Percentiles rank a stretch among this genome's conserved stretches.
Conservation (phyloP, 306 rosid species). For the Oemleria cerasiformis region DNA sequence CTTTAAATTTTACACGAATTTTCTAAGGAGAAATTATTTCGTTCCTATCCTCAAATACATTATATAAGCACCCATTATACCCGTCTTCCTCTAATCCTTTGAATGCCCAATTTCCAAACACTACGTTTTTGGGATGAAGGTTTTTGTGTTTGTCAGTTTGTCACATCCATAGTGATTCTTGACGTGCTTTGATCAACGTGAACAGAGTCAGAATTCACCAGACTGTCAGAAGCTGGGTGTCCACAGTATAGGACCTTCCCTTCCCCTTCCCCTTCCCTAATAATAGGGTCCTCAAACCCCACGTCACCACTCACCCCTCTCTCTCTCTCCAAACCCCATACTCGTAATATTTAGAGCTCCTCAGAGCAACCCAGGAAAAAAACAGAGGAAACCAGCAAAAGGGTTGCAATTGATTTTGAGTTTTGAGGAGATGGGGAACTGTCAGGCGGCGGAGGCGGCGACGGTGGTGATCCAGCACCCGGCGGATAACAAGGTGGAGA, state of each 20-base stretch:
- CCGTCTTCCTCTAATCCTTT: too few relatives aligned
- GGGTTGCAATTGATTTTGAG: not conserved
- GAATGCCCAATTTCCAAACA: too few relatives aligned
- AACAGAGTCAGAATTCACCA: conserved; percentile 35
- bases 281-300: not conserved
- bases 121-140: not conserved
- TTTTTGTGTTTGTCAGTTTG: conserved; percentile 10
- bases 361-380: not conserved
- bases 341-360: not conserved
- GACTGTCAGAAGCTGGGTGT: not conserved
- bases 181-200: conserved; percentile 44
- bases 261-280: not conserved
- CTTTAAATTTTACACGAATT: too few relatives aligned
- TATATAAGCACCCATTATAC: too few relatives aligned
- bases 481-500: conserved; percentile 59
- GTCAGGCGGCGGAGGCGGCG: conserved; percentile 92
- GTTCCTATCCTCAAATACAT: too few relatives aligned
- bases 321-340: not conserved
- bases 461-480: conserved; percentile 82
- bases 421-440: conserved; percentile 57
- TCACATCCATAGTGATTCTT: conserved; percentile 30
- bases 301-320: too few relatives aligned
- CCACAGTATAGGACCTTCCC: not conserved
- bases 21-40: too few relatives aligned
- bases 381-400: not conserved